Conservation (phyloP, 768 basidiomycete species). For the Tricholomella constricta region DNA sequence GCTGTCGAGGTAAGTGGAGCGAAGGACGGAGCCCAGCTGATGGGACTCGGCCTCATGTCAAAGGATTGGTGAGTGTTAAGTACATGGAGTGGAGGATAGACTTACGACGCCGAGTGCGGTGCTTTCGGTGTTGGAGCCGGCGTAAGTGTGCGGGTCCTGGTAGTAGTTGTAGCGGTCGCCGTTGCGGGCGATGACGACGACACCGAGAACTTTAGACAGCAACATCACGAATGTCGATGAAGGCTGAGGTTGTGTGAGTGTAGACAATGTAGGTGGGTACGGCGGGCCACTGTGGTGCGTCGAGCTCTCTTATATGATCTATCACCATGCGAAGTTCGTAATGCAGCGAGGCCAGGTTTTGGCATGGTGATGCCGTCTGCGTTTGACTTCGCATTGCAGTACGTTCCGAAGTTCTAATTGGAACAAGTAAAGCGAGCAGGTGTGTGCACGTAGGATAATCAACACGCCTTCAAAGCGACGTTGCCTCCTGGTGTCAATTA, state of each 20-base stretch:
- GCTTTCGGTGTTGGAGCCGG: slow-evolving; percentile 61
- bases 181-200: slow-evolving; percentile 76
- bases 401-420: background rate
- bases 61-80: background rate
- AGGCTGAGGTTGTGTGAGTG: slow-evolving; percentile 15
- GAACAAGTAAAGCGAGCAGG: slow-evolving; percentile 7
- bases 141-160: slow-evolving; percentile 73
- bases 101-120: slow-evolving; percentile 76
- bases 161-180: slow-evolving; percentile 71
- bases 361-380: slow-evolving; percentile 16
- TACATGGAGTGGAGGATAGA: background rate
- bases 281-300: slow-evolving; percentile 7
- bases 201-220: slow-evolving; percentile 71
- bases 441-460: background rate
- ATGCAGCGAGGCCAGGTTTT: slow-evolving; percentile 7
- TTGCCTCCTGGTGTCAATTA: background rate
- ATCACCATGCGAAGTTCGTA: slow-evolving; percentile 5
- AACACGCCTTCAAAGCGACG: background rate
- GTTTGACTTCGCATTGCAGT: slow-evolving; percentile 6
- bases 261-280: slow-evolving; percentile 19
- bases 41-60: slow-evolving; percentile 66
- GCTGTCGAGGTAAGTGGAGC: slow-evolving; percentile 65
- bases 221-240: slow-evolving; percentile 31
- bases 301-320: slow-evolving; percentile 10
- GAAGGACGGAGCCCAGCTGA: slow-evolving; percentile 62